Conservation (phyloP, 805 yeast species). For the Candida lessepsii region DNA sequence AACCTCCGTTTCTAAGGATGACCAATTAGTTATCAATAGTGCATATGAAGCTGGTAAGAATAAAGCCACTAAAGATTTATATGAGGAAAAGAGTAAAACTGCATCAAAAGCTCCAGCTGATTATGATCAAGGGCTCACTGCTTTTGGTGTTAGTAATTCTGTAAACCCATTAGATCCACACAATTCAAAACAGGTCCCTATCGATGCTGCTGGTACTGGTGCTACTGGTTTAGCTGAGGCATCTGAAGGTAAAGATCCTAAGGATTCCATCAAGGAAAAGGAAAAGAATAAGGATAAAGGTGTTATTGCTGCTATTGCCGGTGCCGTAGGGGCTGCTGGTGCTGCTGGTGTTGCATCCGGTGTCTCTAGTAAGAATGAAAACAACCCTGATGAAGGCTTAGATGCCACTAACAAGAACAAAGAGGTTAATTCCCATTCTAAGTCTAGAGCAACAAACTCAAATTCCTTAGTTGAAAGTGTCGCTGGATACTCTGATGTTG, state of each 20-base stretch:
- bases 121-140: background rate
- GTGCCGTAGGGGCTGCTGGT: slow-evolving; percentile 6
- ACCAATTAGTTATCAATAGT: slow-evolving; percentile 8
- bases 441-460: background rate
- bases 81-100: background rate
- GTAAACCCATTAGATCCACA: too few relatives aligned
- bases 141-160: slow-evolving; percentile 4
- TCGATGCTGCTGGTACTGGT: background rate
- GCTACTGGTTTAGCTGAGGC: background rate
- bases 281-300: background rate
- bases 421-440: background rate
- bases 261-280: background rate
- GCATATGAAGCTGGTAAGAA: slow-evolving; percentile 18
- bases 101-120: background rate
- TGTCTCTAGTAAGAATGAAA: too few relatives aligned
- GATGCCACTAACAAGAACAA: background rate
- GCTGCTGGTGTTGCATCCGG: slow-evolving; percentile 1
- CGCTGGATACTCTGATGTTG: background rate
- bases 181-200: background rate
- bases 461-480: slow-evolving; percentile 1
- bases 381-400: too few relatives aligned
- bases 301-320: slow-evolving; percentile 11
- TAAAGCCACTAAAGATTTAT: slow-evolving; percentile 13
- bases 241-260: background rate
- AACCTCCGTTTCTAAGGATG: slow-evolving; percentile 9